Evolutionary conservation across 2,329 filamentous ascomycete species (phyloP), one percentile per base, ranked within the genome.

Genomic region (Ceratocystis lukuohia): DNA sequence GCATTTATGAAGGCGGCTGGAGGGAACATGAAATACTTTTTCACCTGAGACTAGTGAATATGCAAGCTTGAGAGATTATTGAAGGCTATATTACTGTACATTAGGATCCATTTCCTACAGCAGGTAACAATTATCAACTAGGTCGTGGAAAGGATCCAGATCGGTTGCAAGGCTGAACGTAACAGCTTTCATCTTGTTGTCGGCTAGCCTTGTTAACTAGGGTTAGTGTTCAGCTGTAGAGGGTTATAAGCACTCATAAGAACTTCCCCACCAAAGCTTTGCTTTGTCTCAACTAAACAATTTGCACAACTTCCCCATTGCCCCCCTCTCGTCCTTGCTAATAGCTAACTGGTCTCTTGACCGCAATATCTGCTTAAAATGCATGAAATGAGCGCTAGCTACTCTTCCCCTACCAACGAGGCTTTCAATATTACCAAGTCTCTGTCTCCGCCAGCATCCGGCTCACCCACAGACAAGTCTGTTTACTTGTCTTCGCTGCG

Each of bases 401-500:
- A 88, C 76, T 74, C 74, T n/a, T 83, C 82, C 15, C 76, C 80
- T 5, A 71, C 75, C 67, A 80, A 78, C 74, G 74, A 74, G 2
- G 71, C 78, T 45, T 85, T 85, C 74, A 72, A 72, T 56, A 67
- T 80, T 71, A 70, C 75, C 17, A 73, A 74, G 25, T 65, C 71
- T 61, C 71, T 81, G 68, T 30, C 28, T 5, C 71, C 74, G 10
- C 69, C 74, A 6, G 76, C 77, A 3, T 57, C 76, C 50, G 64
- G 75, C 28, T 71, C 76, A 37, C 74, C 78, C 64, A 68, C 76
- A 63, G 78, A 80, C 68, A 88, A 85, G 73, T 81, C 80, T 1
- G 74, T 76, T 7, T 88, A 86, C 74, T 82, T 92, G 33, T 72
- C 75, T 50, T 74, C 78, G 30, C 80, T 92, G 10, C 82, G 86